Evolutionary conservation across 352 stramenopile genomes (phyloP), one percentile per base, ranked within the genome.

Genomic region (Globisporangium uncinulatum): DNA sequence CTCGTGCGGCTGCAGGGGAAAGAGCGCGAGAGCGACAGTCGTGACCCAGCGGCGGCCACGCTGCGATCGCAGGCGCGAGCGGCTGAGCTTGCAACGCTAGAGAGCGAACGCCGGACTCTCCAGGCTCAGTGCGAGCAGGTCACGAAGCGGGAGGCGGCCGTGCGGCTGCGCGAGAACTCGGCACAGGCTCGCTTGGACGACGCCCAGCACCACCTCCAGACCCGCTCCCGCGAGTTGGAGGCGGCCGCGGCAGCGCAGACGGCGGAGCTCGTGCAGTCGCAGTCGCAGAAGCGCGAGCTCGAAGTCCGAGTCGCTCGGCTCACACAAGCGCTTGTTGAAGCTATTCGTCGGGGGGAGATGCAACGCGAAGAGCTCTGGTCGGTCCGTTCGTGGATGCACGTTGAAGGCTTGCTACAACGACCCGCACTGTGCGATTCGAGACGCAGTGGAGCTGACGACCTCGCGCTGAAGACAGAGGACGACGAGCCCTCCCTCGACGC

Each of bases 331-430:
- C 50, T 62, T 0, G 49, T 4, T 3, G 49, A 45, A 39, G 17
- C 21, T 1, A 43, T 31, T 9, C 47, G 49, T 9, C 49, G 57
- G 17, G 37, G 49, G 3, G 57, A 56, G 32, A 62, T 62, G 57
- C 57, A 62, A 10, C 7, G 39, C 7, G 57, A 62, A 32, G 57
- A 62, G 41, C 32, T 62, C 31, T 19, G 34, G 7, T 62, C 57
- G 41, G 52, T 47, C 7, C 54, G 45, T 14, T 54, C 45, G 3
- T 54, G 54, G 54, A 47, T 29, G 20, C 17, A 48, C 9, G n/a
- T 60, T 24, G 32, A 43, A 20, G 29, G 43, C 13, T 7, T 44
- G 9, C 19, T 52, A 21, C 32, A 34, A n/a, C 34, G 34, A 39
- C 7, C 34, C 34, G 34, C 34, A 13, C 34, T 13, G 10, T 13